phyloP scores from a whole-genome alignment of 495 filamentous ascomycete genomes.

The Penicillium antarcticum region DNA sequence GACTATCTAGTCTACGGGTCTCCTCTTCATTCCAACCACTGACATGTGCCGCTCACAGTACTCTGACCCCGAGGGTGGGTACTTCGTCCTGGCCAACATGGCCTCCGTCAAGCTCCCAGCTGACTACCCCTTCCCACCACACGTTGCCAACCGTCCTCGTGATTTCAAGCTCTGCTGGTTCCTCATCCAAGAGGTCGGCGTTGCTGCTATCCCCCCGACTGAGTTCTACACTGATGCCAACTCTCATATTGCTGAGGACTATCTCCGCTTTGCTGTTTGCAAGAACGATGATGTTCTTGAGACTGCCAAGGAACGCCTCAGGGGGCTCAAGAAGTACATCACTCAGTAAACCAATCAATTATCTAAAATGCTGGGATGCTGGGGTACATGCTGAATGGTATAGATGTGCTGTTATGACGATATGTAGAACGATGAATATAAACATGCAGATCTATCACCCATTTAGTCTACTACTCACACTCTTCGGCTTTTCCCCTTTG shows the following conservation, averaged over 20 bases:
- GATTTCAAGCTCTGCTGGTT: conserved; percentile 97
- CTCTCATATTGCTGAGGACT: conserved; percentile 83
- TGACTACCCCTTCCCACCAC: conserved; percentile 81
- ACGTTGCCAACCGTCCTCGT: conserved; percentile 78
- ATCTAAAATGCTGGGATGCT: too few relatives aligned
- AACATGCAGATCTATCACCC: too few relatives aligned
- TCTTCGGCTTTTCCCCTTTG: too few relatives aligned
- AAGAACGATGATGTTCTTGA: conserved; percentile 91
- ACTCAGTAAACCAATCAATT: conserved; percentile 26
- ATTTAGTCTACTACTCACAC: too few relatives aligned
- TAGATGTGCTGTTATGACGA: too few relatives aligned
- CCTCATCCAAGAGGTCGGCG: conserved; percentile 90
- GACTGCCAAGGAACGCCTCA: conserved; percentile 81
- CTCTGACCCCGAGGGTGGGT: conserved; percentile 91
- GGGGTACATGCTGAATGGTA: too few relatives aligned
- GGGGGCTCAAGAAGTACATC: conserved; percentile 82
- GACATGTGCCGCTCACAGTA: conserved; percentile 43
- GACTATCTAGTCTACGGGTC: neutral
- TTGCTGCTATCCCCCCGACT: conserved; percentile 92
- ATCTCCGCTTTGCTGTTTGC: conserved; percentile 92
- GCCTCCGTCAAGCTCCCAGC: conserved; percentile 75
- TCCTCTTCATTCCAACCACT: neutral
- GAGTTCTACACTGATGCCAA: conserved; percentile 92
- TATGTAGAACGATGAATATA: too few relatives aligned
- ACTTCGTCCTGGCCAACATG: conserved; percentile 94